Evolutionary conservation across 345 rosid genomes (phyloP).

Genomic region (Bretschneidera sinensis): DNA sequence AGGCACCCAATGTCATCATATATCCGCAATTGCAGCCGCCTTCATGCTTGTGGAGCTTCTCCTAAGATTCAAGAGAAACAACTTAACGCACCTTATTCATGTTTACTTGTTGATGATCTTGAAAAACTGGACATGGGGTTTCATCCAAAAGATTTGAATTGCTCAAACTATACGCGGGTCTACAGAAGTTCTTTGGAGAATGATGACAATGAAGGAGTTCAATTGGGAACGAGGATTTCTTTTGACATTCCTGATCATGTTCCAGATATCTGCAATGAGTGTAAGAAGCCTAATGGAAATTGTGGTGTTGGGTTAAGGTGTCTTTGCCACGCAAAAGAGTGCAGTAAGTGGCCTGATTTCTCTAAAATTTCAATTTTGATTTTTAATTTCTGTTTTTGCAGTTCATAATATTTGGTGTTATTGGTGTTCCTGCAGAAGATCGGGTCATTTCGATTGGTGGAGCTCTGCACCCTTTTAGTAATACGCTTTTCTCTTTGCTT

Average conservation of each 20-base stretch:
- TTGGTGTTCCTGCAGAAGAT: constrained; percentile 37
- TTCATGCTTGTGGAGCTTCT: constrained; percentile 14
- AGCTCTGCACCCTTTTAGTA: constrained; percentile 11
- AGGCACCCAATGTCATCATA: constrained; percentile 6
- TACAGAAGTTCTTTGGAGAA: constrained; percentile 18
- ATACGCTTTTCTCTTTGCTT: constrained; percentile 17
- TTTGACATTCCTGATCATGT: constrained; percentile 53
- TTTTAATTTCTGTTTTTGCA: too few relatives aligned
- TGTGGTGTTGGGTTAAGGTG: constrained; percentile 64
- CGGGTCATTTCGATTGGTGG: constrained; percentile 27
- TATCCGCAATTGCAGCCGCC: constrained; percentile 14
- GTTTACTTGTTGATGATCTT: constrained; percentile 27
- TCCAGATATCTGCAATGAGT: constrained; percentile 50
- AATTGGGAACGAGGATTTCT: constrained; percentile 40
- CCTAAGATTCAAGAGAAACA: neutral
- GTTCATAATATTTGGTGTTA: neutral
- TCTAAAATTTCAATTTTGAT: neutral
- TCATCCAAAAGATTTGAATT: constrained; percentile 37
- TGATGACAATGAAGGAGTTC: constrained; percentile 17
- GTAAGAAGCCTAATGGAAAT: constrained; percentile 56
- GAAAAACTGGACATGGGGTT: constrained; percentile 23
- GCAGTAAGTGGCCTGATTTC: constrained; percentile 63
- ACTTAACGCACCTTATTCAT: constrained; percentile 15
- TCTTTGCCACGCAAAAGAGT: constrained; percentile 58
- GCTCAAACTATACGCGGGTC: constrained; percentile 31